These are phyloP conservation scores for Thermothielavioides terrestris DNA, from an alignment of 495 filamentous ascomycete genomes.

Conservation along the genomic window DNA sequence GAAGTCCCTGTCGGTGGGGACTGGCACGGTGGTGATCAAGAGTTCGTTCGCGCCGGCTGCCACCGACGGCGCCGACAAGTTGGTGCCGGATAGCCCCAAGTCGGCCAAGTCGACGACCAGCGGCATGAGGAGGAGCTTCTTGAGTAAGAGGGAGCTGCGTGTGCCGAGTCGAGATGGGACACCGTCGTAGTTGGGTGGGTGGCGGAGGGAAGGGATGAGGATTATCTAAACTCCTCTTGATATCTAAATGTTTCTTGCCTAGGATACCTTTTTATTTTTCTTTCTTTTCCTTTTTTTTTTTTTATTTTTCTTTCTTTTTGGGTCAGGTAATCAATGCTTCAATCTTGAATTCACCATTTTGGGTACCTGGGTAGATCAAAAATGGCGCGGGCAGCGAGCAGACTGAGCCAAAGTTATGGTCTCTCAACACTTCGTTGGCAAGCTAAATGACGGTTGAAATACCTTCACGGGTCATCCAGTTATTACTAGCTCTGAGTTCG, in stretches of 20 bases:
- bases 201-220: not conserved
- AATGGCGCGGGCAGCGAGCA: no score
- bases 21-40: conserved; percentile 56
- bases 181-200: not conserved
- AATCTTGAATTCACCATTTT: not conserved
- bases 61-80: conserved; percentile 7
- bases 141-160: conserved; percentile 45
- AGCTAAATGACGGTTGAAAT: no score
- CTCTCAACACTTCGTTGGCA: no score
- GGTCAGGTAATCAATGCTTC: not conserved
- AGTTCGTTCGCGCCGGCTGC: conserved; percentile 47
- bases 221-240: no score
- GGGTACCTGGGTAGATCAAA: not conserved
- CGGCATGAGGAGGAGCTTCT: conserved; percentile 31
- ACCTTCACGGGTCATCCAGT: no score
- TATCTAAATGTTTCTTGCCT: no score
- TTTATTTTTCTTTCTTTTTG: not conserved
- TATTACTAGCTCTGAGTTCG: no score
- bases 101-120: conserved; percentile 32
- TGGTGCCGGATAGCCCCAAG: conserved; percentile 47
- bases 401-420: no score
- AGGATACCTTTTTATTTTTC: no score
- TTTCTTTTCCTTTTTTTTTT: not conserved
- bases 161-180: conserved; percentile 6
- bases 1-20: conserved; percentile 62